Base-by-base conservation (phyloP, 805 yeast genomes). In the Candida awuae region DNA sequence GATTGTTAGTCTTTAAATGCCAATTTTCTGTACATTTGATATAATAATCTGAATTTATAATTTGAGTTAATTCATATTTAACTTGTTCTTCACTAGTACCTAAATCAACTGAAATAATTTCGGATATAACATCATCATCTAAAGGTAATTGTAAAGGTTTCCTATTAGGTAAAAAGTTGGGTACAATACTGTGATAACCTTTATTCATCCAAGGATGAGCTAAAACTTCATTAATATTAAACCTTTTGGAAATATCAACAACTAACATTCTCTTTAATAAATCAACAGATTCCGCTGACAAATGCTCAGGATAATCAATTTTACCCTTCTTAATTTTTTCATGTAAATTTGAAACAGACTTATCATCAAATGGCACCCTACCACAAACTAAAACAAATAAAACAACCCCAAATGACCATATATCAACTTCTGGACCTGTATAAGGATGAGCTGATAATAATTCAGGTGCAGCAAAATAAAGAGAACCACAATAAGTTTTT, bases 381-480 rank as follows among this genome's bases (percentile, higher is more conserved):
- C 99, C 99, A 59, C 97, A 88, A 2, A 92, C 96, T 44, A 92
- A 68, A 7, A 92, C 99, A 55, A 86, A 92, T 36, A 92, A 64
- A 0, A 92, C 97, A 23, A 92, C 95, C 47, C 98, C 98, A 67
- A 88, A 90, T 2, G 96, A 85, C 98, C 98, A 92, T 15, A 92
- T 80, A 59, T 92, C 98, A 34, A 92, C 96, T 59, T 92, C 98
- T 1, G 98, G 98, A 0, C 98, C 99, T 27, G 74, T 68, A 54
- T 92, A 92, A 1, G 96, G 97, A 49, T 77, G 78, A 1, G 97
- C 98, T 43, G 84, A 83, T 38, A 92, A 67, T 49, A 92, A 69
- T 60, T 92, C 99, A 0, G 99, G 99, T 0, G 99, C 98, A 1
- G 98, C 99, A 72, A 92, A 92, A 59, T 92, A 92, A 37, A 92